Evolutionary conservation across 2,329 filamentous ascomycete genomes (phyloP).

Genomic region (Trichoderma citrinoviride): DNA sequence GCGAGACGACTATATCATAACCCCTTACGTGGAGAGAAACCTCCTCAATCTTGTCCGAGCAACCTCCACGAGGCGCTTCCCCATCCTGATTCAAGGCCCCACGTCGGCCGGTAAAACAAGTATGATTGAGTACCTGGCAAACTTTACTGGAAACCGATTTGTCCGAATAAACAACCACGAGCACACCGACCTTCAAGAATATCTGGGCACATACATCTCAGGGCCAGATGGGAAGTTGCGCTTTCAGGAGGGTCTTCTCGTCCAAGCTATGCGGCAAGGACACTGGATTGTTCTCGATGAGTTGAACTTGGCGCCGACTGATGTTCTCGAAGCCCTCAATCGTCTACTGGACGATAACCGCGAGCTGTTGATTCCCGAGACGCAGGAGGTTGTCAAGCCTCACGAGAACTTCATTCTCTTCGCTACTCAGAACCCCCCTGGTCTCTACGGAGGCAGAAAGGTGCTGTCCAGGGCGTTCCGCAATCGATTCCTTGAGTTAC

Average conservation of each 20-base stretch:
- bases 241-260: constrained; percentile 91
- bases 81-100: constrained; percentile 91
- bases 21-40: constrained; percentile 90
- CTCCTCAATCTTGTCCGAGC: constrained; percentile 91
- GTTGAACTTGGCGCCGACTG: constrained; percentile 91
- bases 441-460: constrained; percentile 92
- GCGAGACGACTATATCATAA: constrained; percentile 91
- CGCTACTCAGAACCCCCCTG: constrained; percentile 94
- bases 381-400: constrained; percentile 87
- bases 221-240: constrained; percentile 77
- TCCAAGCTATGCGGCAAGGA: constrained; percentile 86
- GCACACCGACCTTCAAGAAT: constrained; percentile 96
- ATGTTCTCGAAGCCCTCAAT: constrained; percentile 95
- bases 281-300: constrained; percentile 99
- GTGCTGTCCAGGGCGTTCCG: constrained; percentile 90
- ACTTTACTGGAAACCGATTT: constrained; percentile 93
- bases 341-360: constrained; percentile 93
- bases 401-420: constrained; percentile 97
- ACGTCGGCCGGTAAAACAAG: constrained; percentile 98
- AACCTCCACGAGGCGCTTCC: constrained; percentile 86
- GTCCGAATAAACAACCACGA: constrained; percentile 99
- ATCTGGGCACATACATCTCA: constrained; percentile 91
- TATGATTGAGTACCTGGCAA: constrained; percentile 99
- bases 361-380: constrained; percentile 93
- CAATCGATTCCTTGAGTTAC: constrained; percentile 93